Conservation (phyloP, 352 stramenopile genomes). For the Aphanomyces stellatus region DNA sequence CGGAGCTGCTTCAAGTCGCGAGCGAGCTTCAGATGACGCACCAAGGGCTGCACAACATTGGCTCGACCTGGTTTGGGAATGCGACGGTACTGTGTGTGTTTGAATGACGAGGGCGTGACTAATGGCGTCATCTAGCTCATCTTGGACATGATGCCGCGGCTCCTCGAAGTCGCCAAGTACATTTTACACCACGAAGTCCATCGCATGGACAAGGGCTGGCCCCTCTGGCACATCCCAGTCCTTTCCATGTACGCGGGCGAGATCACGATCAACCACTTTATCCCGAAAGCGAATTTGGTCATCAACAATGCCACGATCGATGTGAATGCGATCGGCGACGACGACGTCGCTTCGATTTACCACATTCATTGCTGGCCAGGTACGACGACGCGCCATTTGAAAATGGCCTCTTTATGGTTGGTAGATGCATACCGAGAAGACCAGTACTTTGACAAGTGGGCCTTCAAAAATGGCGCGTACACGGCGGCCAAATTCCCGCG, state of each 20-base stretch:
- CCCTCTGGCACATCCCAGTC: neutral
- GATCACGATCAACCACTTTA: neutral
- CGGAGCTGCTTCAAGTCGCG: neutral
- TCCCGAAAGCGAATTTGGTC: neutral
- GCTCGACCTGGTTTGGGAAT: slow-evolving; percentile 1
- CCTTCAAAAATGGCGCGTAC: neutral
- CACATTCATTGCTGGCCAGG: neutral
- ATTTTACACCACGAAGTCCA: neutral
- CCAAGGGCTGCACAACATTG: neutral
- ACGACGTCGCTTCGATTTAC: neutral
- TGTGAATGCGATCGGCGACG: neutral
- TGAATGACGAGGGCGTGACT: neutral
- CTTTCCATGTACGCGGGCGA: neutral
- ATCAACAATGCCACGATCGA: neutral
- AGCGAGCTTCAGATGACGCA: neutral
- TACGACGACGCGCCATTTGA: too few species aligned
- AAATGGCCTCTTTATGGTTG: neutral
- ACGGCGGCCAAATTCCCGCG: neutral
- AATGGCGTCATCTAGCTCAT: too few species aligned
- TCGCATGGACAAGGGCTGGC: neutral
- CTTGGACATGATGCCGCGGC: neutral
- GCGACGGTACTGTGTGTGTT: neutral
- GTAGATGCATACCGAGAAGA: neutral
- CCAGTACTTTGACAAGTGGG: neutral
- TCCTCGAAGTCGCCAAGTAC: neutral